phyloP scores from a whole-genome alignment of 1,284 basidiomycete species.

The Apiotrichum gracile region DNA sequence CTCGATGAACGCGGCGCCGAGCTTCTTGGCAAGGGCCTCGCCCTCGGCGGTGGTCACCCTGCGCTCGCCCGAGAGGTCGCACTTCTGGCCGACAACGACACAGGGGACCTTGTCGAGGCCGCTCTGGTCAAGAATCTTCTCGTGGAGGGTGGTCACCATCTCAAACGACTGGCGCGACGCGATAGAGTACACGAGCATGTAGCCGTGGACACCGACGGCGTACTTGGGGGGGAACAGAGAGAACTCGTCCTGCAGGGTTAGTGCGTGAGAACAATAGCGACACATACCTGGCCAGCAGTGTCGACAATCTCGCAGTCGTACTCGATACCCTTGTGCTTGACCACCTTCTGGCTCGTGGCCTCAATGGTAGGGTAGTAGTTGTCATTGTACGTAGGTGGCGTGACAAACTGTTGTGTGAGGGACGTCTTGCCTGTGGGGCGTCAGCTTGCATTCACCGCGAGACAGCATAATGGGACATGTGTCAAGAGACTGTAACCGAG shows the following conservation, averaged over 20 bases:
- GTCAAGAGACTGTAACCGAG: too few species aligned
- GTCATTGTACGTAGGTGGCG: slow-evolving; percentile 62
- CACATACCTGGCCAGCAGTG: slow-evolving; percentile 73
- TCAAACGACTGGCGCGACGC: slow-evolving; percentile 88
- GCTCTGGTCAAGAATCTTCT: slow-evolving; percentile 95
- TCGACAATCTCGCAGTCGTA: slow-evolving; percentile 98
- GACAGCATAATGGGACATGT: neutral
- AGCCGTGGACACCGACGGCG: slow-evolving; percentile 76
- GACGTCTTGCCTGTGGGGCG: slow-evolving; percentile 64
- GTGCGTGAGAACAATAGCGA: neutral
- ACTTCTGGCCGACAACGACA: slow-evolving; percentile 94
- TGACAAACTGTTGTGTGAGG: slow-evolving; percentile 66
- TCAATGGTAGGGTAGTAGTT: slow-evolving; percentile 95
- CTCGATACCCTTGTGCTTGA: slow-evolving; percentile 75
- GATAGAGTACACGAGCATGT: slow-evolving; percentile 90
- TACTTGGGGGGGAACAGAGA: slow-evolving; percentile 75
- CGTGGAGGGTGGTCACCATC: slow-evolving; percentile 90
- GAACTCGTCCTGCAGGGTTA: slow-evolving; percentile 66
- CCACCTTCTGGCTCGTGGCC: slow-evolving; percentile 74
- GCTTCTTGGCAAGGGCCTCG: slow-evolving; percentile 64
- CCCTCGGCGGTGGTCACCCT: slow-evolving; percentile 72
- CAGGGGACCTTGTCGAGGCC: slow-evolving; percentile 86
- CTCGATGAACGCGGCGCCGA: slow-evolving; percentile 76
- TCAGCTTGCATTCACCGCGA: neutral
- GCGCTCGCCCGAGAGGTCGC: slow-evolving; percentile 60